Evolutionary conservation across 176 grass and related monocot genomes (phyloP), one percentile per base, ranked within the genome.

Genomic region (Phragmites australis): DNA sequence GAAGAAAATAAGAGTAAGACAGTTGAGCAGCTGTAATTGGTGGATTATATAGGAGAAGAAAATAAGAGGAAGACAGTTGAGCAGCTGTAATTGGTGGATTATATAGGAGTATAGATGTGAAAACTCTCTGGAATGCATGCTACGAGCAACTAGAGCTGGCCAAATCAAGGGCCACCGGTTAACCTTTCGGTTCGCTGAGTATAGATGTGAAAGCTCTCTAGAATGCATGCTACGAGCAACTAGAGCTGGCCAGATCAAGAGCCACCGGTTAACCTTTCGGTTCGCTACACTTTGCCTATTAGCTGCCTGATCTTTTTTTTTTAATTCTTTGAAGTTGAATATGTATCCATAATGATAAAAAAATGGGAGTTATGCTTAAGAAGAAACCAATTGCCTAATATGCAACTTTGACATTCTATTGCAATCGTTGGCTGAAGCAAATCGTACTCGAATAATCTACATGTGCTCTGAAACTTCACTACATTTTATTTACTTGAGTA

Each of bases 381-480:
- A 54, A n/a, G n/a, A 41, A 55, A 41, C 50, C 50, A 54, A 53
- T 39, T 6, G 4, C 17, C 27, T 50, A 32, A 11, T 7, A 15
- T 21, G 39, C 6, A 55, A 0, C 31, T 40, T 40, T 23, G 50
- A 74, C 49, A 54, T 74, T 74, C 11, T 54, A 54, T 5, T n/a
- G n/a, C n/a, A n/a, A n/a, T n/a, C n/a, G n/a, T n/a, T n/a, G n/a
- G n/a, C n/a, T n/a, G n/a, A n/a, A n/a, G n/a, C n/a, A n/a, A n/a
- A n/a, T n/a, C n/a, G n/a, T n/a, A n/a, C n/a, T n/a, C n/a, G n/a
- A 43, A 53, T 53, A 68, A 43, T 4, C 16, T 68, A n/a, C 77
- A 68, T 68, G 63, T 68, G 49, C 34, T 68, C 77, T 1, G 1
- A 73, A 66, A 37, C 31, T 13, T 40, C 71, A 73, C 50, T 54